Evolutionary conservation across 768 basidiomycete species (phyloP).

Genomic region (Bullera alba): DNA sequence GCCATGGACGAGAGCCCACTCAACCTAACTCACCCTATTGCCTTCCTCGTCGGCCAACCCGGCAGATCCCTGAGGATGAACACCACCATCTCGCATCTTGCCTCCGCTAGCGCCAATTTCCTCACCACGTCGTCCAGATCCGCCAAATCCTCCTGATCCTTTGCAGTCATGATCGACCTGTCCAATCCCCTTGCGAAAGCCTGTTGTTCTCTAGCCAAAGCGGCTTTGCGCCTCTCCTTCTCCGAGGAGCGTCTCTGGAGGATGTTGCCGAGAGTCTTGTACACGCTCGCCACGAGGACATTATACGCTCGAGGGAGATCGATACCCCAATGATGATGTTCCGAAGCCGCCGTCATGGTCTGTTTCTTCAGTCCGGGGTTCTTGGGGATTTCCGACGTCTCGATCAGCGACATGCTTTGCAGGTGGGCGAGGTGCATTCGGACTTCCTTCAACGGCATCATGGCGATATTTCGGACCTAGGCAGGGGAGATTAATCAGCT

Average conservation of each 20-base stretch:
- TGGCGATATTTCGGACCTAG: slow-evolving; percentile 83
- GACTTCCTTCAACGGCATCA: slow-evolving; percentile 85
- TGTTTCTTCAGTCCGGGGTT: slow-evolving; percentile 79
- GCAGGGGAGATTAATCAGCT: slow-evolving; percentile 1
- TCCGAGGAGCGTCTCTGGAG: slow-evolving; percentile 66
- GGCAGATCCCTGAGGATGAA: slow-evolving; percentile 79
- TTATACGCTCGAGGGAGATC: slow-evolving; percentile 77
- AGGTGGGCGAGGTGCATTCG: slow-evolving; percentile 72
- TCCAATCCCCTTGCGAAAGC: slow-evolving; percentile 72
- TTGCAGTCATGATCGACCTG: slow-evolving; percentile 59
- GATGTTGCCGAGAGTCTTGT: slow-evolving; percentile 88
- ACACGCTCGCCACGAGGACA: slow-evolving; percentile 65
- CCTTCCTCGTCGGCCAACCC: slow-evolving; percentile 32
- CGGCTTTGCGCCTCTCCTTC: slow-evolving; percentile 61
- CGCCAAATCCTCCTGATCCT: slow-evolving; percentile 67
- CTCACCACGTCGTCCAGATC: slow-evolving; percentile 69
- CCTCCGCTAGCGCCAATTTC: slow-evolving; percentile 71
- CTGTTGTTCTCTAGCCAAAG: slow-evolving; percentile 73
- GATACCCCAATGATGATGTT: slow-evolving; percentile 71
- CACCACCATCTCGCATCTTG: slow-evolving; percentile 77
- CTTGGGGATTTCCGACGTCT: slow-evolving; percentile 86
- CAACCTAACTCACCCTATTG: neutral
- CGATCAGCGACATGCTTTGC: slow-evolving; percentile 72
- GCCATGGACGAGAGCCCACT: too few relatives aligned
- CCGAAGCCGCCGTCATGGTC: slow-evolving; percentile 16